Evolutionary conservation across 495 filamentous ascomycete species (phyloP), one percentile per base, ranked within the genome.

Genomic region (Penicillium herquei): DNA sequence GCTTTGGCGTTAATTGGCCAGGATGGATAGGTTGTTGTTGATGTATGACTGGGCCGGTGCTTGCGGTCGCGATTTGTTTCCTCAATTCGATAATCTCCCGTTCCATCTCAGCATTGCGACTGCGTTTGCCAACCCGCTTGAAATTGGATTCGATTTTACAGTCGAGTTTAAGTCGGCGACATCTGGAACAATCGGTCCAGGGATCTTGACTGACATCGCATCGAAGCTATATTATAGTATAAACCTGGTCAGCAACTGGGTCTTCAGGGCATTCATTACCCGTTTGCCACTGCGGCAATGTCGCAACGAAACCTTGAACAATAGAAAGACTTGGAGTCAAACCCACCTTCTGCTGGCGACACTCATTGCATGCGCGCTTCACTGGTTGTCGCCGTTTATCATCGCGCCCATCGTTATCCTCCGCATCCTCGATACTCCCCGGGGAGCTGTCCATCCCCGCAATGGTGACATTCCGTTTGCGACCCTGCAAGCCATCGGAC

Each of bases 61-160:
- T 57, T 12, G 48, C 51, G 9, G 48, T 56, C 17, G 87, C 86
- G 60, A 91, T 85, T 75, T 91, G 86, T 72, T 87, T 89, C 67
- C 78, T 69, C 39, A 85, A 66, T 58, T 84, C 78, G 35, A 82
- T 77, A 21, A 84, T 81, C 65, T 86, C 81, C 44, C 77, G 67
- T 64, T 94, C 91, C 91, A 96, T 95, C 70, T 96, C 92, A 44
- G 90, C 90, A 71, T 96, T 91, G 63, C 89, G 89, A 55, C 84
- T 90, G 46, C 92, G 85, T 78, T 97, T 97, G 49, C 90, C 92
- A 34, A 96, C 80, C 48, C 92, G 88, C 74, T 94, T 95, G 76
- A 97, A 97, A 65, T 92, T 92, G 56, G 88, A 89, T 68, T 96
- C 90, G 68, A 97, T 96, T 63, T 91, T 91, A 80, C 92, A 97